Base-by-base conservation (phyloP, 2,329 filamentous ascomycete species). In the Arthrinium puccinioides region DNA sequence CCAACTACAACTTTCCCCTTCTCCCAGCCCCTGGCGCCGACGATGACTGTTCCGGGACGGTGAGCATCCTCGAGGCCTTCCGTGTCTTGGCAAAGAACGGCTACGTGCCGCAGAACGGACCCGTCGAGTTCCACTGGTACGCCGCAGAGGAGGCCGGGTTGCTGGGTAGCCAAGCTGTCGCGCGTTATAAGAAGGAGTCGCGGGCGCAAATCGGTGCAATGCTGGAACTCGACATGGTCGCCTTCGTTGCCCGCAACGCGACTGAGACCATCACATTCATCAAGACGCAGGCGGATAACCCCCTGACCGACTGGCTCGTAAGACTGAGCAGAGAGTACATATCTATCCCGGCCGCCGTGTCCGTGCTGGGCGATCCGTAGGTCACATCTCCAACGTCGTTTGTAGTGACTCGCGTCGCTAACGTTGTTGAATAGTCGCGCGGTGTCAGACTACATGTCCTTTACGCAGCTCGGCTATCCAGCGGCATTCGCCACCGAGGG, bases 61-160 rank as follows among this genome's bases (percentile, higher is more conserved):
- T 86, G 25, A 86, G 80, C 8, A 87, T 86, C 42, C 69, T 87
- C 9, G 82, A 87, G 56, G 78, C 81, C 2, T 67, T 87, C 44
- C 72, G 81, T 21, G 76, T 82, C 37, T 65, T 87, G 46, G 72
- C 76, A 10, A 59, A 72, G 36, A 67, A 47, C 19, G 58, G 57
- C 1, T 61, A 46, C 35, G 44, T 52, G 14, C 59, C 59, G 3
- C 39, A 48, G 20, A 47, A 57, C 7, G 57, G 57, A 0, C 57
- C 80, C 0, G 61, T 87, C 37, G 83, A 87, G 59, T 87, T 87
- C 56, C 82, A 85, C 24, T 44, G 41, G 41, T 44, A 44, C 21
- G 41, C 41, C 13, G 41, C 38, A 19, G 41, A 44, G 26, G 41
- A 44, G 21, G 43, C 29, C n/a, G 43, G 43, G 7, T 24, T 43